Evolutionary conservation across 768 basidiomycete species (phyloP).

Genomic region (Atractiella rhizophila): DNA sequence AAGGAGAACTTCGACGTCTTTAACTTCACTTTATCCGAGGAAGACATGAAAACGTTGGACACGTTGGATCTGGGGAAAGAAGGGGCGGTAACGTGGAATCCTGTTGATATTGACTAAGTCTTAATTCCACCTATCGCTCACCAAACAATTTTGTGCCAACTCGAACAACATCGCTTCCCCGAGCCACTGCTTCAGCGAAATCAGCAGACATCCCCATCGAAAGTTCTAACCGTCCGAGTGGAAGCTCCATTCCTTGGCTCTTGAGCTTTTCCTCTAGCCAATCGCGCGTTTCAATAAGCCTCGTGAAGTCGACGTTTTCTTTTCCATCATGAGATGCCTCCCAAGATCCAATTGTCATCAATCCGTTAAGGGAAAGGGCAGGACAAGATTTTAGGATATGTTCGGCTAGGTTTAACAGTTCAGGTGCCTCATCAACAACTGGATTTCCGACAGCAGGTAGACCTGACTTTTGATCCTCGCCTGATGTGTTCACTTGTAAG

Average conservation of each 20-base stretch:
- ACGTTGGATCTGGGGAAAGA: conserved; percentile 43
- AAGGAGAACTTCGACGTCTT: conserved; percentile 40
- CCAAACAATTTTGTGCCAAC: conserved; percentile 86
- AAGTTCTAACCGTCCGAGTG: conserved; percentile 19
- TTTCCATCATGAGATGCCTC: conserved; percentile 36
- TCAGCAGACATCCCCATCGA: conserved; percentile 93
- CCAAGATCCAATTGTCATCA: conserved; percentile 91
- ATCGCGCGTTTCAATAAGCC: conserved; percentile 11
- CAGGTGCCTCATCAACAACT: conserved; percentile 22
- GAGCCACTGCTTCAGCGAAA: conserved; percentile 58
- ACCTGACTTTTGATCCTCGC: conserved; percentile 76
- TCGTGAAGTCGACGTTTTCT: conserved; percentile 47
- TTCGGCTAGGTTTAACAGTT: conserved; percentile 36
- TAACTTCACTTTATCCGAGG: conserved; percentile 40
- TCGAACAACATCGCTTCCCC: conserved; percentile 64
- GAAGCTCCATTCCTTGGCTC: background rate
- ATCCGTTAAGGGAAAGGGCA: conserved; percentile 44
- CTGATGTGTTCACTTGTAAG: conserved; percentile 84
- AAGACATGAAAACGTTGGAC: conserved; percentile 43
- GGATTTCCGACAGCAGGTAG: no score
- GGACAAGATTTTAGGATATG: conserved; percentile 52
- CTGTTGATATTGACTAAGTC: no score
- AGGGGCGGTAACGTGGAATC: conserved; percentile 46
- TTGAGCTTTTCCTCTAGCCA: conserved; percentile 3
- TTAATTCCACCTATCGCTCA: no score